Conservation (phyloP, 2,329 filamentous ascomycete species). For the Orbilia javanica region DNA sequence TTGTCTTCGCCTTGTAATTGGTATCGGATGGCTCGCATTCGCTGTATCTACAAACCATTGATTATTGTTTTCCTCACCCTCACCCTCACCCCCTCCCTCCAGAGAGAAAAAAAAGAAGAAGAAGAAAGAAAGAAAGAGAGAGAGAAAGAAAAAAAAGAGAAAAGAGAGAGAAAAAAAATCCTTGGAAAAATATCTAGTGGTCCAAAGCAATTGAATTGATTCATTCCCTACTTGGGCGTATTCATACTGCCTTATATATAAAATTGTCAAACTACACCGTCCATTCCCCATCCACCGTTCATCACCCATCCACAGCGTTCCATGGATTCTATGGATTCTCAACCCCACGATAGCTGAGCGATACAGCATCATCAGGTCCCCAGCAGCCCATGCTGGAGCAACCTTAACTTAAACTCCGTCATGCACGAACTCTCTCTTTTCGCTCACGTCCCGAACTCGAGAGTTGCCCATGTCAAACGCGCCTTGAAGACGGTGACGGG, state of each 20-base stretch:
- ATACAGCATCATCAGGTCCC: slow-evolving; percentile 1
- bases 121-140: too few species aligned
- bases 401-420: not conserved
- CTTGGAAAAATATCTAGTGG: too few species aligned
- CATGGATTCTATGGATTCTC: not conserved
- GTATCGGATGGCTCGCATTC: not conserved
- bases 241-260: too few species aligned
- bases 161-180: too few species aligned
- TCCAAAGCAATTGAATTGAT: not conserved
- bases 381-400: slow-evolving; percentile 21
- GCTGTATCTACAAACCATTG: not conserved
- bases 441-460: slow-evolving; percentile 60
- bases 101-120: too few species aligned
- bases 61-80: not conserved
- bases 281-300: not conserved
- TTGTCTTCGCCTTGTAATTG: not conserved
- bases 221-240: too few species aligned
- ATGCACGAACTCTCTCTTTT: slow-evolving; percentile 62
- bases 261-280: not conserved
- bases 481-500: slow-evolving; percentile 61
- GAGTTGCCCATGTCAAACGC: slow-evolving; percentile 59
- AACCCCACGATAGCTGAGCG: slow-evolving; percentile 1
- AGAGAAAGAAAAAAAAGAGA: too few species aligned
- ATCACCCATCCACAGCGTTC: too few species aligned
- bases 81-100: too few species aligned